Percentiles rank a stretch among this genome's conserved stretches.
phyloP scores from a whole-genome alignment of 2,329 filamentous ascomycete genomes.

The Ramularia collo-cygni region DNA sequence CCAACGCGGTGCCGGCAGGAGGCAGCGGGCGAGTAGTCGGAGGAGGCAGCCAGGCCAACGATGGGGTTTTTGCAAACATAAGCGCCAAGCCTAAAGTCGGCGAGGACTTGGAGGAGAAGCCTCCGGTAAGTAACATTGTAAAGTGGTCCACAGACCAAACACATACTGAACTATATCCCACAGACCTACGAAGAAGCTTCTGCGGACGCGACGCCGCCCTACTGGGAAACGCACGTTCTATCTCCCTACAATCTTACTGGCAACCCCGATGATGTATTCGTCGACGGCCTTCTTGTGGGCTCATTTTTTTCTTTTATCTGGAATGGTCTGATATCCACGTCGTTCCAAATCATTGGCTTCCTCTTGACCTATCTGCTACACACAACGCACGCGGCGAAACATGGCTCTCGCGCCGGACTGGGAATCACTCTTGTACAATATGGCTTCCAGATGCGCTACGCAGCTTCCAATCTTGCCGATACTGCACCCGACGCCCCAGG shows the following conservation, averaged over 20 bases:
- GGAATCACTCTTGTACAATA: constrained; percentile 95
- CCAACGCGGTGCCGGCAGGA: constrained; percentile 29
- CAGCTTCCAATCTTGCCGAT: constrained; percentile 28
- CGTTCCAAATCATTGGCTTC: constrained; percentile 95
- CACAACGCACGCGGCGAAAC: constrained; percentile 96
- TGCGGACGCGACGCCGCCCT: constrained; percentile 89
- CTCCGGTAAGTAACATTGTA: constrained; percentile 55
- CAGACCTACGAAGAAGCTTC: constrained; percentile 98
- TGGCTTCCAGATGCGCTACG: constrained; percentile 83
- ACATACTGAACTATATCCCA: background rate
- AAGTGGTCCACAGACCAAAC: constrained; percentile 37
- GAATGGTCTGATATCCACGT: constrained; percentile 96
- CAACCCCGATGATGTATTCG: constrained; percentile 87
- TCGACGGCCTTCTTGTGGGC: constrained; percentile 90
- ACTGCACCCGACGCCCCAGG: constrained; percentile 4
- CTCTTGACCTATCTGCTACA: constrained; percentile 95
- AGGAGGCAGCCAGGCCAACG: constrained; percentile 61
- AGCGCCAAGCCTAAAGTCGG: constrained; percentile 80
- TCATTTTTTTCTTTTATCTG: constrained; percentile 81
- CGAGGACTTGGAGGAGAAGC: constrained; percentile 79
- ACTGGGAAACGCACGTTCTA: constrained; percentile 98
- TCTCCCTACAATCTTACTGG: constrained; percentile 84
- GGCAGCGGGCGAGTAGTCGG: constrained; percentile 55
- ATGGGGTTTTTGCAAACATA: constrained; percentile 94
- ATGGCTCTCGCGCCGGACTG: constrained; percentile 87